These are phyloP conservation scores for Globisporangium uncinulatum DNA, from an alignment of 352 stramenopile genomes.

Conservation along the genomic window DNA sequence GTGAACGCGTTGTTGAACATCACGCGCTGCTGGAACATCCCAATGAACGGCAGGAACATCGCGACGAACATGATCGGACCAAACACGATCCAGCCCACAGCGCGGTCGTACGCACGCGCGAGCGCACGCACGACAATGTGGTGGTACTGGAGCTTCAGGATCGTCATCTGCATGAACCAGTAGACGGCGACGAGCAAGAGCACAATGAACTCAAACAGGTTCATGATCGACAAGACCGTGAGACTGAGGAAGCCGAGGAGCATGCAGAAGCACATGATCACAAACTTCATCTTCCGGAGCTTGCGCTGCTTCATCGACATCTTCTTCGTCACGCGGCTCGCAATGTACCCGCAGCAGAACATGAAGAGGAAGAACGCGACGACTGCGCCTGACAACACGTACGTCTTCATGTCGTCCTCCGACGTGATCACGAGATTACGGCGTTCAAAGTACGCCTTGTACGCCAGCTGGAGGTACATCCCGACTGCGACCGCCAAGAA, in stretches of 20 bases:
- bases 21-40: conserved; percentile 83
- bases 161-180: conserved; percentile 85
- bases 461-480: conserved; percentile 80
- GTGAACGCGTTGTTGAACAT: conserved; percentile 91
- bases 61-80: conserved; percentile 84
- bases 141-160: conserved; percentile 75
- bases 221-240: conserved; percentile 58
- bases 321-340: conserved; percentile 84
- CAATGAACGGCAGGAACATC: conserved; percentile 88
- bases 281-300: conserved; percentile 86
- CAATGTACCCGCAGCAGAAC: conserved; percentile 79
- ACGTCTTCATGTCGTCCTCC: conserved; percentile 47
- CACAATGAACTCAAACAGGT: conserved; percentile 71
- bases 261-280: conserved; percentile 66
- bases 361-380: conserved; percentile 68
- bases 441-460: conserved; percentile 71
- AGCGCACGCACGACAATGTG: conserved; percentile 81
- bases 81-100: conserved; percentile 86
- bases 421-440: conserved; percentile 52
- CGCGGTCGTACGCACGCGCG: conserved; percentile 65
- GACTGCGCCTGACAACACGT: conserved; percentile 54
- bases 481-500: conserved; percentile 69
- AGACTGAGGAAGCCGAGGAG: conserved; percentile 62
- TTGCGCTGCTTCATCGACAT: conserved; percentile 89
- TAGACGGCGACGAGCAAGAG: conserved; percentile 70